Conservation (phyloP, 257 asterid genomes). For the Solanum arcanum region DNA sequence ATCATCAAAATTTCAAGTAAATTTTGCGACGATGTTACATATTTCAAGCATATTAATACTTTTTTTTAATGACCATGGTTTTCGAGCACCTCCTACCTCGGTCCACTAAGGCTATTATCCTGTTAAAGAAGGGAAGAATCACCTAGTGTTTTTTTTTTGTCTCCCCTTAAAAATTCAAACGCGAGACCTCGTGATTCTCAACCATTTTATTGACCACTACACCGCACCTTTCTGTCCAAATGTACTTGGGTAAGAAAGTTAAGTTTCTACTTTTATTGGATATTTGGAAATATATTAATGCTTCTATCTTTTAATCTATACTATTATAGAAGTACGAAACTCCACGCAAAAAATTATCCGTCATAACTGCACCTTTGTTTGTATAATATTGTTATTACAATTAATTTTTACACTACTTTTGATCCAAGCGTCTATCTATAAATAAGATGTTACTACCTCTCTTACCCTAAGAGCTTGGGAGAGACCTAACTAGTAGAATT, state of each 20-base stretch:
- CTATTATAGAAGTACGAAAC: neutral
- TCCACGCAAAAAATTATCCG: neutral
- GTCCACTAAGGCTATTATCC: too few relatives aligned
- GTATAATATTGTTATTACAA: neutral
- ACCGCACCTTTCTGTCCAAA: too few relatives aligned
- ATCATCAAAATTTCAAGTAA: neutral
- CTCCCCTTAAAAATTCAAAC: too few relatives aligned
- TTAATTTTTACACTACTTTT: neutral
- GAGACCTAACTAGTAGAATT: neutral
- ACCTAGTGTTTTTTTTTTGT: too few relatives aligned
- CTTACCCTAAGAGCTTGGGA: neutral
- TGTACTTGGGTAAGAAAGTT: neutral
- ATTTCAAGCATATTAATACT: neutral
- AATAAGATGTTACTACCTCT: too few relatives aligned
- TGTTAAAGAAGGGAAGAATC: too few relatives aligned
- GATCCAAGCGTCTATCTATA: too few relatives aligned
- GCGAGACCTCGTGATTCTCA: too few relatives aligned
- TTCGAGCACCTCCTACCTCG: too few relatives aligned
- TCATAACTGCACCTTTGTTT: neutral
- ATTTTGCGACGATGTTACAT: neutral
- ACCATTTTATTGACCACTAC: too few relatives aligned
- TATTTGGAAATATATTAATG: too few relatives aligned
- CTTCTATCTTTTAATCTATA: neutral
- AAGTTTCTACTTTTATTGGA: neutral
- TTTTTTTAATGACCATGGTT: too few relatives aligned